Evolutionary conservation across 306 rosid species (phyloP), one percentile per base, ranked within the genome.

Genomic region (Prunus campanulata): DNA sequence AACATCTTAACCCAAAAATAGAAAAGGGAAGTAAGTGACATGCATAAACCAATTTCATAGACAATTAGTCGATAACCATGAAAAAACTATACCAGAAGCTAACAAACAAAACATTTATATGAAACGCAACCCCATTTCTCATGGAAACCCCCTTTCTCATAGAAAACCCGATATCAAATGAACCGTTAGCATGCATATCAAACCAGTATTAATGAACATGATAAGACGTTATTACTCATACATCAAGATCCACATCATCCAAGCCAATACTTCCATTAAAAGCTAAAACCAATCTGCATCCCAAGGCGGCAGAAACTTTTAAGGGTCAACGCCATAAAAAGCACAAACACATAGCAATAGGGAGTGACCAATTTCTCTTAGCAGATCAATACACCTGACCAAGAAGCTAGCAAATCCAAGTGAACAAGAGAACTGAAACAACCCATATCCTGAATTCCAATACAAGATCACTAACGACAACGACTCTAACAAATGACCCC

Each of bases 121-220:
- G 8, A 75, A 32, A 75, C 48, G 24, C 51, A 52, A 66, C 42
- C 65, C 54, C 72, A 66, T 50, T 76, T 22, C 79, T 18, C 52
- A 35, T 6, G 16, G 57, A 57, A 48, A 25, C 20, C 35, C 35
- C 35, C 63, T 20, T 57, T 57, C 64, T 57, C 15, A 57, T 59
- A 11, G 64, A 62, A 25, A 49, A 50, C 19, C 15, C 20, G 7
- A 22, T 2, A 70, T 39, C 35, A 0, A 5, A 25, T 47, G 29
- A 61, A 5, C 25, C 39, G 10, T 22, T 5, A 32, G 7, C 27
- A 13, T n/a, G 11, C 32, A 39, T 14, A 71, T 14, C 51, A 55
- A 55, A 55, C 46, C 35, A 52, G 55, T 55, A 16, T 57, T 39
- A 19, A 55, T 30, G 66, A 71, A 44, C 55, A 52, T 54, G 42